A percentile compares a stretch with the other conserved stretches of the same genome.
These are phyloP conservation scores for Russula sp. DNA, from an alignment of 768 basidiomycete species.

Conservation along the genomic window DNA sequence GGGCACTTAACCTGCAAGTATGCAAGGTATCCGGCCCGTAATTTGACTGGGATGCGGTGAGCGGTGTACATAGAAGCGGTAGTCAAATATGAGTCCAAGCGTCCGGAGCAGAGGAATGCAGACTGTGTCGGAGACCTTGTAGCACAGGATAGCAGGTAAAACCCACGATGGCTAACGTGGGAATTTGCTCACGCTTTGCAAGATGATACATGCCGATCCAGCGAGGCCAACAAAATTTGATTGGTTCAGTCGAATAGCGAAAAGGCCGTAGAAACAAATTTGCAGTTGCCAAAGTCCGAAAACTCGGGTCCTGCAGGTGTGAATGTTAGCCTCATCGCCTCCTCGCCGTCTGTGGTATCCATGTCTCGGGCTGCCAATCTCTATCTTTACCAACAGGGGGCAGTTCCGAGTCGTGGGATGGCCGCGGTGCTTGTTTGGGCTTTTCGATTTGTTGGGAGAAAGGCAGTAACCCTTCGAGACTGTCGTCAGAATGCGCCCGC, in stretches of 20 bases:
- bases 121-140: not conserved
- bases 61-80: not conserved
- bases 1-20: not conserved
- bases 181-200: not conserved
- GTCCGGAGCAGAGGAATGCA: not conserved
- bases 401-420: not conserved
- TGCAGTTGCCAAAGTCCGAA: not conserved
- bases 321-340: slow-evolving; percentile 1
- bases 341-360: slow-evolving; percentile 10
- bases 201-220: not conserved
- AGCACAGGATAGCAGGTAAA: not conserved
- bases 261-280: not conserved
- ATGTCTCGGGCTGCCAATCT: slow-evolving; percentile 23
- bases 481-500: not conserved
- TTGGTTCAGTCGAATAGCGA: not conserved
- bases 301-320: not conserved
- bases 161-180: no score
- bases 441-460: not conserved
- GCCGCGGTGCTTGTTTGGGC: not conserved
- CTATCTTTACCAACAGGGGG: slow-evolving; percentile 4
- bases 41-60: not conserved
- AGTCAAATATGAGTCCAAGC: not conserved
- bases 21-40: not conserved
- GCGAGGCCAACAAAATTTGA: not conserved
- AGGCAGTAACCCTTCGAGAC: not conserved